Conservation (phyloP, 768 basidiomycete genomes). For the Leccinum barrowsii region DNA sequence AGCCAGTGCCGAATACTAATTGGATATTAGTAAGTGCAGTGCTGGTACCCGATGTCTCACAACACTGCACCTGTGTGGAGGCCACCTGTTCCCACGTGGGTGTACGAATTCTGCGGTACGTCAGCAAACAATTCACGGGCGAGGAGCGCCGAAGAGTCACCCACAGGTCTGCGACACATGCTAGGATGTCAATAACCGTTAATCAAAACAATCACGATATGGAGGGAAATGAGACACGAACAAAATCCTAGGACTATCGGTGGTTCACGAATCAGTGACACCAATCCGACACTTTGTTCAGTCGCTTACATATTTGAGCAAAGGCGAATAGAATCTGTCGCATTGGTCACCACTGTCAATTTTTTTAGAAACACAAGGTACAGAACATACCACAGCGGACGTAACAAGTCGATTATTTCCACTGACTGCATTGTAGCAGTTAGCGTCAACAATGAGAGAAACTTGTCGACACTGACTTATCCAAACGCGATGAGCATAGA, state of each 20-base stretch:
- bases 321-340: slow-evolving; percentile 7
- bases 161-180: slow-evolving; percentile 2
- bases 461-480: slow-evolving; percentile 15
- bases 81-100: slow-evolving; percentile 5
- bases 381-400: slow-evolving; percentile 12
- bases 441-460: neutral
- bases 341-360: neutral
- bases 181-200: slow-evolving; percentile 1
- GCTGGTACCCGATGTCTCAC: neutral
- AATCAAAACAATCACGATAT: neutral
- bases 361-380: neutral
- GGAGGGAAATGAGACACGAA: slow-evolving; percentile 3
- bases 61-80: slow-evolving; percentile 3
- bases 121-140: neutral
- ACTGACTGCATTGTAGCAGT: slow-evolving; percentile 13
- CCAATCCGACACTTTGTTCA: neutral
- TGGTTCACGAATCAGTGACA: neutral
- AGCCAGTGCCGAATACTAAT: slow-evolving; percentile 8
- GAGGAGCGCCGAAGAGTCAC: neutral
- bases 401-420: slow-evolving; percentile 15
- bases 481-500: slow-evolving; percentile 27
- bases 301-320: slow-evolving; percentile 14
- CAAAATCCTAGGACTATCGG: slow-evolving; percentile 14
- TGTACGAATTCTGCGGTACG: slow-evolving; percentile 2
- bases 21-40: neutral